Conservation (phyloP, 1,284 basidiomycete species). For the Trametes polyzona region DNA sequence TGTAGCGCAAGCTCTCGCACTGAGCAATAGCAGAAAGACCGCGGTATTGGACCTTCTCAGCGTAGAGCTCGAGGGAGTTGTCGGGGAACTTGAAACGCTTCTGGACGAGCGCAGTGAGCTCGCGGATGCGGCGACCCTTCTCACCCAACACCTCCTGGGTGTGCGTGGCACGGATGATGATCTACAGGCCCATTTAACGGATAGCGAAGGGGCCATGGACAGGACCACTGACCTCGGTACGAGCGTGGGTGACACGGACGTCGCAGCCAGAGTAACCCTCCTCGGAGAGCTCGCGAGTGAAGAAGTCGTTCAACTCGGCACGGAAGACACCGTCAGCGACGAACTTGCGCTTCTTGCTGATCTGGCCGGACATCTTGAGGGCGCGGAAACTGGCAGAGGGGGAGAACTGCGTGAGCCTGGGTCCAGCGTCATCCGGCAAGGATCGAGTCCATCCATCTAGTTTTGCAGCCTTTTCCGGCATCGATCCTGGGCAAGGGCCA, state of each 20-base stretch:
- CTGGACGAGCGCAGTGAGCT: conserved; percentile 97
- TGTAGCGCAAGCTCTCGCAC: conserved; percentile 99
- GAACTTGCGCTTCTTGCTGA: conserved; percentile 98
- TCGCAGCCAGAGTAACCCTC: conserved; percentile 99
- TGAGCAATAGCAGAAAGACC: conserved; percentile 99
- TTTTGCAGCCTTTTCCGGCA: not conserved
- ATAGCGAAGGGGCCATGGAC: not conserved
- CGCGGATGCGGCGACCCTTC: conserved; percentile 99
- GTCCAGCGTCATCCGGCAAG: conserved; percentile 16
- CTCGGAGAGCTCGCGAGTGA: conserved; percentile 98
- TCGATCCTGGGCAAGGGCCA: not conserved
- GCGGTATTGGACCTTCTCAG: conserved; percentile 99
- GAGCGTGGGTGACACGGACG: conserved; percentile 98
- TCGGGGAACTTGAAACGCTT: conserved; percentile 99
- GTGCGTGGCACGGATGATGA: conserved; percentile 99
- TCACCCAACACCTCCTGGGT: conserved; percentile 99
- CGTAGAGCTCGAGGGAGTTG: conserved; percentile 98
- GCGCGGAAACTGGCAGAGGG: conserved; percentile 15
- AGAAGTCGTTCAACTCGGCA: conserved; percentile 98
- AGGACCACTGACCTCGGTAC: conserved; percentile 78
- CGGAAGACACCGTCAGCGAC: conserved; percentile 99
- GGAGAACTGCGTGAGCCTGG: conserved; percentile 4
- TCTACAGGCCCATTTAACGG: conserved; percentile 51
- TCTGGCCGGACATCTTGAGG: conserved; percentile 75
- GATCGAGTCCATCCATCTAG: conserved; percentile 19